Evolutionary conservation across 1,139 yeast genomes (phyloP).

Genomic region (Pichia sp.): DNA sequence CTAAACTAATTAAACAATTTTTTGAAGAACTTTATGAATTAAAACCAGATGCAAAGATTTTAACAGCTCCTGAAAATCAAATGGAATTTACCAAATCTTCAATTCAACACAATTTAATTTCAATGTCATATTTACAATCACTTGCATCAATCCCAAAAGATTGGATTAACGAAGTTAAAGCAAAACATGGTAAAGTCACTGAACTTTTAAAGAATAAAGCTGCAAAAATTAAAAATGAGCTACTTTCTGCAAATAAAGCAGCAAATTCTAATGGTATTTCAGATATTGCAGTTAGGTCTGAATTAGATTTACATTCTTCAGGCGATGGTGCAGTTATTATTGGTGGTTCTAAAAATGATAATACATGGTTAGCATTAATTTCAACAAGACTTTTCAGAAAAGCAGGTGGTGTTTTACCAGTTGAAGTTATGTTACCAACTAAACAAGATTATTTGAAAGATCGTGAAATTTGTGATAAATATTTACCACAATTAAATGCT

Average conservation of each 20-base stretch:
- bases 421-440: conserved; percentile 56
- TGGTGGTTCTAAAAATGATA: conserved; percentile 53
- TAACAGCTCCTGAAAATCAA: conserved; percentile 6
- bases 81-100: conserved; percentile 6
- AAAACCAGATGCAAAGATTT: conserved; percentile 1
- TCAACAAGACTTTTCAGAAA: conserved; percentile 49
- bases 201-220: too few relatives aligned
- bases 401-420: conserved; percentile 50
- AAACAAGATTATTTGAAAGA: conserved; percentile 39
- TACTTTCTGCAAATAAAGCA: too few relatives aligned
- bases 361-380: conserved; percentile 47
- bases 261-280: background rate
- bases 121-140: conserved; percentile 4
- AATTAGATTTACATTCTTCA: too few relatives aligned
- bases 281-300: too few relatives aligned
- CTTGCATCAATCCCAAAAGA: conserved; percentile 3
- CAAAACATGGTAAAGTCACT: too few relatives aligned
- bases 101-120: background rate
- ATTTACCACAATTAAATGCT: conserved; percentile 45
- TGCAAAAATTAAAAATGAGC: background rate
- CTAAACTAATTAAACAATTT: conserved; percentile 3
- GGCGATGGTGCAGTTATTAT: conserved; percentile 53
- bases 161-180: conserved; percentile 9
- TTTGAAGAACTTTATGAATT: background rate
- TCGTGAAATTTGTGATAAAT: conserved; percentile 41